Evolutionary conservation across 2,329 filamentous ascomycete species (phyloP).

Genomic region (Fusarium nisikadoi): DNA sequence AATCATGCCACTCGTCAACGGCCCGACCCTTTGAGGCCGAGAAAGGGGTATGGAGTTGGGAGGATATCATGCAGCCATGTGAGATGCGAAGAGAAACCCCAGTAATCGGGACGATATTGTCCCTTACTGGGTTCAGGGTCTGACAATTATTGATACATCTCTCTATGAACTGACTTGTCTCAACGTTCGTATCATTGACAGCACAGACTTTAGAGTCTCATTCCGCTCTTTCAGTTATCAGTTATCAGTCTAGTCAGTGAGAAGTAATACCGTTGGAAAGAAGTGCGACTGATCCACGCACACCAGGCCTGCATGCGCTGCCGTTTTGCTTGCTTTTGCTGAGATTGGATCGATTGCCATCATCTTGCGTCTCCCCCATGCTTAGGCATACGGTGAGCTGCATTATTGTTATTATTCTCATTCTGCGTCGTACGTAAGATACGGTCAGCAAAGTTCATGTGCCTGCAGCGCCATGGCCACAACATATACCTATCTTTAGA

Average conservation of each 20-base stretch:
- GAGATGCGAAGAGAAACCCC: neutral
- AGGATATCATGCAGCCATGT: conserved; percentile 25
- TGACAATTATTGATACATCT: neutral
- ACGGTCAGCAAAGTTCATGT: conserved; percentile 27
- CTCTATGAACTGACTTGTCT: conserved; percentile 11
- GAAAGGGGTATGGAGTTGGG: conserved; percentile 19
- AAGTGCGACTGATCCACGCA: conserved; percentile 5
- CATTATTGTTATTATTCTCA: conserved; percentile 23
- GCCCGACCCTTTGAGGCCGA: conserved; percentile 28
- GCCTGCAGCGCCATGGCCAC: conserved; percentile 9
- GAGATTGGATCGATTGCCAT: conserved; percentile 35
- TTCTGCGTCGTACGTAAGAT: conserved; percentile 19
- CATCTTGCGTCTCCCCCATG: conserved; percentile 26
- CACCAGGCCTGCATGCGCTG: conserved; percentile 11
- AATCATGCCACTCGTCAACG: conserved; percentile 31
- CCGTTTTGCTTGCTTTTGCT: conserved; percentile 36
- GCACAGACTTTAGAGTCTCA: neutral
- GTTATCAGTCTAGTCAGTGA: neutral
- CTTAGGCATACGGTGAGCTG: conserved; percentile 13
- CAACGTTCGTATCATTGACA: conserved; percentile 2
- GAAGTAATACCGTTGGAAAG: conserved; percentile 11
- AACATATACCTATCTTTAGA: conserved; percentile 20
- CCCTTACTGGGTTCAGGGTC: conserved; percentile 15
- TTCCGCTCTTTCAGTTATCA: neutral
- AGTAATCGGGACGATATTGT: conserved; percentile 9